Evolutionary conservation across 2,329 filamentous ascomycete species (phyloP), one percentile per base, ranked within the genome.

Genomic region (Ceratocystis colombiana): DNA sequence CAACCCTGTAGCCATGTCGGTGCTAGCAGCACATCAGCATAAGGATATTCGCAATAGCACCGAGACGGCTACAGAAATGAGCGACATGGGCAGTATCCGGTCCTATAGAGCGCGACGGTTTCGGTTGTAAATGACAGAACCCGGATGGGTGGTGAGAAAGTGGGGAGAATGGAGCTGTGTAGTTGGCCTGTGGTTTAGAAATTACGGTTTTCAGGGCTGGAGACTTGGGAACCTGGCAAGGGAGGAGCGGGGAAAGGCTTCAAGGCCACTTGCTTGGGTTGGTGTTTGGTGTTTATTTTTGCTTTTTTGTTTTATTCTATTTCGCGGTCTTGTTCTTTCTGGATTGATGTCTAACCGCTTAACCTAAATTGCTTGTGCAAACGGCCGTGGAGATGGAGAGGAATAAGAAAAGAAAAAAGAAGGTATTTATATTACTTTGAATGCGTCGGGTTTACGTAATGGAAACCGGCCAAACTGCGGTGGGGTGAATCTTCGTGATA

Each of bases 51-150:
- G 72, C 37, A 71, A 74, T 67, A 73, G 72, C n/a, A 77, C 75
- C 64, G 75, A 77, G 66, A 76, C 74, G 6, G 75, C 71, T 17
- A 76, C 74, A 2, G 76, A 77, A 66, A 71, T 77, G 70, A 74
- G 73, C 30, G 72, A 73, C 1, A 68, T 74, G 22, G 64, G 69
- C 3, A 73, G 70, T 28, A 67, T 67, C 62, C 67, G 46, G 17
- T 65, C 67, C 6, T 65, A 67, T 46, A 61, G 53, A 33, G 61
- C 66, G 37, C 64, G 63, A n/a, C 64, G 66, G 8, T 68, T 68
- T 41, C 45, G 61, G 8, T 25, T 65, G 8, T 65, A 46, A 45
- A 33, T 41, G 37, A 41, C 10, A 41, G 10, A 41, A 41, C 37
- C 10, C 37, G 37, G 10, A 12, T 15, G 10, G 37, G 2, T 41